phyloP scores from a whole-genome alignment of 768 basidiomycete genomes.

The Flagelloscypha sp. region DNA sequence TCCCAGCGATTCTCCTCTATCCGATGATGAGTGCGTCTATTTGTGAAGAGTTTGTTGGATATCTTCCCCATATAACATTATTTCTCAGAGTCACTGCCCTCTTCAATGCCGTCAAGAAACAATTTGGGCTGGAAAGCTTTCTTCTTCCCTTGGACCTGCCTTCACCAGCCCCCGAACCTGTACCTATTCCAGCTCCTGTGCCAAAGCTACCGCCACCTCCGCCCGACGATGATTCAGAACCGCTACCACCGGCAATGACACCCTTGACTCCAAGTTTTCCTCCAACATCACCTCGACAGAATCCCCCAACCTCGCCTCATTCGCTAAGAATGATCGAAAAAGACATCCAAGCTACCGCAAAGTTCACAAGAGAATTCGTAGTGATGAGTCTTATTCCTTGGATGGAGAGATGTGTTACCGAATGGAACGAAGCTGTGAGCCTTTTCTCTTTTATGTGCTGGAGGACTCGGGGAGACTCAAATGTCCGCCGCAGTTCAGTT shows the following conservation, averaged over 20 bases:
- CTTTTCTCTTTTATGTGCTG: neutral
- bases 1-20: conserved; percentile 56
- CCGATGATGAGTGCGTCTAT: conserved; percentile 67
- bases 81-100: conserved; percentile 63
- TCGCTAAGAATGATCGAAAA: conserved; percentile 52
- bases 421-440: conserved; percentile 84
- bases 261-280: conserved; percentile 17
- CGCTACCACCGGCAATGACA: conserved; percentile 12
- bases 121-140: conserved; percentile 72
- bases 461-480: conserved; percentile 2
- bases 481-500: conserved; percentile 46
- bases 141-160: conserved; percentile 59
- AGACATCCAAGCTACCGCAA: conserved; percentile 68
- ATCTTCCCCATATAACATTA: conserved; percentile 3
- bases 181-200: conserved; percentile 56
- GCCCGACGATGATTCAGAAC: conserved; percentile 19
- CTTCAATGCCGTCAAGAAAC: conserved; percentile 83
- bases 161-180: conserved; percentile 52
- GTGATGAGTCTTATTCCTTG: conserved; percentile 87
- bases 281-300: conserved; percentile 13
- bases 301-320: conserved; percentile 20
- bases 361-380: conserved; percentile 81
- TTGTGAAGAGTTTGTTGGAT: conserved; percentile 6
- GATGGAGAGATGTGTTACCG: conserved; percentile 92
- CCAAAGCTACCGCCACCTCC: conserved; percentile 57